Evolutionary conservation across 768 basidiomycete genomes (phyloP), one percentile per base, ranked within the genome.

Genomic region (Mycena indigotica): DNA sequence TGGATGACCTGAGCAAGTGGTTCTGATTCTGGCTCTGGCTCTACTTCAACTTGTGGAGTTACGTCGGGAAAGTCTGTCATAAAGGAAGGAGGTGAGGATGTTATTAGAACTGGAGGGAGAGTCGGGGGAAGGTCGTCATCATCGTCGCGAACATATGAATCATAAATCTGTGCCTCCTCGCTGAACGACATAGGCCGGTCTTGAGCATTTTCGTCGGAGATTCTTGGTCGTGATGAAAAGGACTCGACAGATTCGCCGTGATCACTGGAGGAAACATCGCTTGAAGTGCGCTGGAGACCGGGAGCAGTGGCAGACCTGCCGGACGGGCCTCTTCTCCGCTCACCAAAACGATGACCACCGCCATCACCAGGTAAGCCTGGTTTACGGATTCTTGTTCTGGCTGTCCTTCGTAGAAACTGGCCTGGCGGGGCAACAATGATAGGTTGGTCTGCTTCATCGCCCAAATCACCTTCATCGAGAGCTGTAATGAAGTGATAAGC

Each of bases 301-400:
- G 66, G 26, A 67, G 66, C 58, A 57, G 64, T 15, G 66, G 62
- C 56, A 70, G 70, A 58, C 66, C 61, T 56, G 2, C 3, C 56
- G 16, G 72, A 67, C 15, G 68, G 68, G 17, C 73, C 73, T 45
- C 80, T 68, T 53, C 80, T 73, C 16, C 77, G 74, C 24, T 83
- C 72, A 30, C 81, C 80, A 73, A 95, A 95, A 12, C 93, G 87
- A 79, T 92, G 92, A 2, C 91, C 91, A 29, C 83, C 86, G 12
- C 89, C 90, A 71, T 91, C 92, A 23, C 86, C 90, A 15, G 83
- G 80, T 5, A 88, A 70, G 4, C 84, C 83, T 15, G 87, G 79
- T 75, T 98, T 99, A 30, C 96, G 88, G 65, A 98, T 97, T 77
- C 94, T 95, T 1, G 97, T 99, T 15, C 96, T 86, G 3, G 94